A percentile compares a stretch with the other conserved stretches of the same genome.
Evolutionary conservation across 495 filamentous ascomycete genomes (phyloP).

Genomic region (Neurospora terricola): DNA sequence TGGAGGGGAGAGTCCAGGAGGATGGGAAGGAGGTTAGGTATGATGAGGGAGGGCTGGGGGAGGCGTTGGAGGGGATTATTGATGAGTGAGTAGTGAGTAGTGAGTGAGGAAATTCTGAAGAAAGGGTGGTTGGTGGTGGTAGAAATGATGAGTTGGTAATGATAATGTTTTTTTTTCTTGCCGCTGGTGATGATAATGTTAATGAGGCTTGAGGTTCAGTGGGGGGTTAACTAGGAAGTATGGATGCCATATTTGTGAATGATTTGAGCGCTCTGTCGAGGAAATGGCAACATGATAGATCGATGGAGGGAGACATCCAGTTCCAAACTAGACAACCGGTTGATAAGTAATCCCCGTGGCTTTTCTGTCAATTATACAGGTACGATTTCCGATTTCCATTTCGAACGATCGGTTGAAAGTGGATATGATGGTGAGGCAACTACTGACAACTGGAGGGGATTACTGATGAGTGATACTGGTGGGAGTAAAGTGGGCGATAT

Average conservation of each 20-base stretch:
- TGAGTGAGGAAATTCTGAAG: background rate
- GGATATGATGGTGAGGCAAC: background rate
- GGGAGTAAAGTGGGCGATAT: too few relatives aligned
- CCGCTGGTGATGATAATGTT: background rate
- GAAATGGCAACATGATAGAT: background rate
- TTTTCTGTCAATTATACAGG: background rate
- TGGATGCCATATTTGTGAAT: background rate
- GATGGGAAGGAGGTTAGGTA: constrained; percentile 46
- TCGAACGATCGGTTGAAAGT: too few relatives aligned
- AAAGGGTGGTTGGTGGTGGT: background rate
- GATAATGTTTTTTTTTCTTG: background rate
- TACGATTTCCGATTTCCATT: too few relatives aligned
- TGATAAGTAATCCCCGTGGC: background rate
- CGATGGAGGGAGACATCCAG: background rate
- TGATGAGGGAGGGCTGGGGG: constrained; percentile 63
- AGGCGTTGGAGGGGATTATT: constrained; percentile 70
- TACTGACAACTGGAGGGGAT: too few relatives aligned
- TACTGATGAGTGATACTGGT: too few relatives aligned
- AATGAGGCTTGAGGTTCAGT: background rate
- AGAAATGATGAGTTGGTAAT: background rate
- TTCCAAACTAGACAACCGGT: background rate
- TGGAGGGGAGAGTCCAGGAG: constrained; percentile 58
- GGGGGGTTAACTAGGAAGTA: background rate
- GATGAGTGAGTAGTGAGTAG: constrained; percentile 31
- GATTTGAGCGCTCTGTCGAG: background rate